Conservation (phyloP, 1,139 yeast genomes). For the Suhomyces wounanorum region DNA sequence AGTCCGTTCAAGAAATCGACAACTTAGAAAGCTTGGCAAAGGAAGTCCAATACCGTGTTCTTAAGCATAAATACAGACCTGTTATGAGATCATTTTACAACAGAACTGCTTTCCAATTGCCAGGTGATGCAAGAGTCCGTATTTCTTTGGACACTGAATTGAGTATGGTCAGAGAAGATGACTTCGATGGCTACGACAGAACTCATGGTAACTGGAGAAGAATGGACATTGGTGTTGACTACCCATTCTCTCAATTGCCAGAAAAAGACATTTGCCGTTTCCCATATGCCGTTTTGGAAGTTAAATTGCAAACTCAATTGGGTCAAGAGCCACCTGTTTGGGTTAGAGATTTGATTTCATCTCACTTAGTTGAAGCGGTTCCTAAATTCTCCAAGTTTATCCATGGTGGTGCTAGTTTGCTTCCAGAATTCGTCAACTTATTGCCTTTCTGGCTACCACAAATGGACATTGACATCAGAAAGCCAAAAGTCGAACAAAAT, state of each 20-base stretch:
- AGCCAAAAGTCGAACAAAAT: constrained; percentile 71
- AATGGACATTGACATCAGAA: constrained; percentile 92
- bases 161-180: constrained; percentile 94
- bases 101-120: constrained; percentile 97
- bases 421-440: constrained; percentile 78
- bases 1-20: constrained; percentile 83
- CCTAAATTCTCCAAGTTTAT: constrained; percentile 97
- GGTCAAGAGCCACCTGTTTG: constrained; percentile 99
- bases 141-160: constrained; percentile 95
- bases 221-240: constrained; percentile 96
- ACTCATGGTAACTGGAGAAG: constrained; percentile 96
- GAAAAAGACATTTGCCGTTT: constrained; percentile 86
- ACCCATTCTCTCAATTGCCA: constrained; percentile 85
- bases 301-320: constrained; percentile 92
- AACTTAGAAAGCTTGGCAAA: constrained; percentile 87
- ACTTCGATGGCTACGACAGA: constrained; percentile 90
- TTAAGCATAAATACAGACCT: constrained; percentile 84
- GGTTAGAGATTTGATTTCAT: constrained; percentile 88
- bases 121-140: constrained; percentile 98
- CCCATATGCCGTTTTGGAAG: constrained; percentile 97
- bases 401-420: constrained; percentile 88
- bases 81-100: constrained; percentile 95
- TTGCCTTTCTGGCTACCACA: constrained; percentile 99
- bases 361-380: constrained; percentile 95
- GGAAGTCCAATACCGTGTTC: constrained; percentile 87